Percentiles rank a stretch among this genome's conserved stretches.
phyloP scores from a whole-genome alignment of 352 stramenopile genomes.

The Hyaloperonospora arabidopsidis region DNA sequence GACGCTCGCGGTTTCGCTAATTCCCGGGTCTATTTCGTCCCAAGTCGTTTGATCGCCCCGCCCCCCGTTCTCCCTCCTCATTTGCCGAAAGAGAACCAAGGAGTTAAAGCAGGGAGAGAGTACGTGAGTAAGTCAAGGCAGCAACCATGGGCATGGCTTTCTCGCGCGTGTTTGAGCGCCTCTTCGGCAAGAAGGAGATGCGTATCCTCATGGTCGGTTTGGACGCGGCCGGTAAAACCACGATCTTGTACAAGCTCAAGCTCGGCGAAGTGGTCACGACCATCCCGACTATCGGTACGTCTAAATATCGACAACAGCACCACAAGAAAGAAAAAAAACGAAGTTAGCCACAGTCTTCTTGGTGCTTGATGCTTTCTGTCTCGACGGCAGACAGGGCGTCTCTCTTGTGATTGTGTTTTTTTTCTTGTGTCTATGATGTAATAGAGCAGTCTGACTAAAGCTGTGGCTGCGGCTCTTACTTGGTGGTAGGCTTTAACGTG shows the following conservation, averaged over 20 bases:
- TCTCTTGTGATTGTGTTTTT: neutral
- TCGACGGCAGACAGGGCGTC: neutral
- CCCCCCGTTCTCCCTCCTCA: slow-evolving; percentile 28
- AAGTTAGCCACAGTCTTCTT: no score
- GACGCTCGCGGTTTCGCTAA: slow-evolving; percentile 20
- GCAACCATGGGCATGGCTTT: slow-evolving; percentile 97
- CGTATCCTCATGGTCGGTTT: slow-evolving; percentile 99
- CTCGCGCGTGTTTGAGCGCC: slow-evolving; percentile 93
- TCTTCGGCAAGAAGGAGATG: slow-evolving; percentile 99
- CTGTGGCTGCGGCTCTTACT: neutral
- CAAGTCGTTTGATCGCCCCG: slow-evolving; percentile 21
- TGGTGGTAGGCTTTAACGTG: slow-evolving; percentile 93
- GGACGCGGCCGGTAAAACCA: slow-evolving; percentile 99
- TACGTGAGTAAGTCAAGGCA: slow-evolving; percentile 2
- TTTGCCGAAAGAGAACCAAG: slow-evolving; percentile 44
- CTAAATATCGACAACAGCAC: neutral
- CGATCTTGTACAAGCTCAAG: slow-evolving; percentile 95
- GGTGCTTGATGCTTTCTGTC: no score
- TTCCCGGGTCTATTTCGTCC: slow-evolving; percentile 19
- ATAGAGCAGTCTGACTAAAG: neutral
- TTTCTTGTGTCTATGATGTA: neutral
- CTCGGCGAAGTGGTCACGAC: slow-evolving; percentile 94
- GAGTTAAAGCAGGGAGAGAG: slow-evolving; percentile 10
- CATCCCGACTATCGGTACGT: slow-evolving; percentile 93
- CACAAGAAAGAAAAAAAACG: no score